Base-by-base conservation (phyloP, 495 filamentous ascomycete species). In the Hypoxylon rickii region DNA sequence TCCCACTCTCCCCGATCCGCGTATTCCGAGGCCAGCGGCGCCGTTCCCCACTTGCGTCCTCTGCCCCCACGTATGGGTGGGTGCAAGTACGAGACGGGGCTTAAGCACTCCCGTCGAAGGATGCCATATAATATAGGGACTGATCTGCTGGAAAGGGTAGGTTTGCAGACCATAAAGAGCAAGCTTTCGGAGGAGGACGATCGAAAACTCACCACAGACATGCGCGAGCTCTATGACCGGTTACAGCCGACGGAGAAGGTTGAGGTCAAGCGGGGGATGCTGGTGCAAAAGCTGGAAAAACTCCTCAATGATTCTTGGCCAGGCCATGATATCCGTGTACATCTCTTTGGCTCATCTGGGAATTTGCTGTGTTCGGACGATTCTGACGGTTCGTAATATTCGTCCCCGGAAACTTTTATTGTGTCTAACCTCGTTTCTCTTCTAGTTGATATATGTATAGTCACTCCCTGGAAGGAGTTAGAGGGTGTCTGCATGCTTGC, bases 261-360 rank as follows among this genome's bases (percentile, higher is more conserved):
- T 56, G 87, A 95, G 55, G 75, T 77, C 34, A 85, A 90, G 55
- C 78, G 93, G 51, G 74, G 76, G 59, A 84, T 82, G 59, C 83
- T 98, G 54, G 85, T 97, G 36, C 74, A 79, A 54, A 97, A 97
- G 75, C 72, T 97, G 66, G 88, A 96, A 68, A 86, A 81, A 55
- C 74, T 97, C 21, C 83, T 98, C 70, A 93, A 93, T 63, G 75
- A 88, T 7, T 84, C 92, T 62, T 98, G 92, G 92, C 94, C 94
- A 1, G 91, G 89, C 1, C 86, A 89, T 61, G 81, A 93, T 51
- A 96, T 97, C 59, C 84, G 83, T 66, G 95, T 96, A 13, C 86
- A 95, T 68, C 84, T 97, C 21, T 98, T 97, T 81, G 94, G 94
- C 15, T 97, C 95, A 3, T 96, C 95, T 32, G 94, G 94, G 43